phyloP scores from a whole-genome alignment of 768 basidiomycete genomes.

The Asterophora lycoperdoides region DNA sequence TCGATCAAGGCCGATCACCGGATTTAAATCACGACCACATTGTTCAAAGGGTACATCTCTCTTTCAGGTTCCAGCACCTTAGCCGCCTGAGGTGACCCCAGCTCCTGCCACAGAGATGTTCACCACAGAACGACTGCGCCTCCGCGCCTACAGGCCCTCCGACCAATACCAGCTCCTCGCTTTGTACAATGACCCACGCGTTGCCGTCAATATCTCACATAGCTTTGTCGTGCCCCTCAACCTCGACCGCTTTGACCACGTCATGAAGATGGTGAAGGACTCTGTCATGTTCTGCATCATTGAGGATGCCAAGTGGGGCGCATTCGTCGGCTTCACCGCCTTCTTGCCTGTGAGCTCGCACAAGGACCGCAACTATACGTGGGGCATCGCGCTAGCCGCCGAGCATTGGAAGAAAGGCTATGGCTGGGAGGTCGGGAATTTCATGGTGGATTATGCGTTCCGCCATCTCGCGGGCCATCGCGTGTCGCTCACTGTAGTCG shows the following conservation, averaged over 20 bases:
- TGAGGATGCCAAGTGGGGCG: constrained; percentile 6
- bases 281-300: constrained; percentile 15
- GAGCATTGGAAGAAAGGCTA: constrained; percentile 38
- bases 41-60: no score
- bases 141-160: constrained; percentile 28
- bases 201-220: constrained; percentile 16
- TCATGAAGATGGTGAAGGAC: constrained; percentile 6
- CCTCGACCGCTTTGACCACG: constrained; percentile 4
- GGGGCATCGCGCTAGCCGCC: constrained; percentile 8
- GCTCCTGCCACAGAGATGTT: constrained; percentile 12
- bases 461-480: constrained; percentile 35
- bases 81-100: no score
- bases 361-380: constrained; percentile 15
- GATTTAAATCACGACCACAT: neutral
- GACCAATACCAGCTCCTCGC: constrained; percentile 27
- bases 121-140: constrained; percentile 28
- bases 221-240: constrained; percentile 10
- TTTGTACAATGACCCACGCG: constrained; percentile 28
- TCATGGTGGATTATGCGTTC: constrained; percentile 39
- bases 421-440: constrained; percentile 37
- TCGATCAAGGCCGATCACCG: neutral
- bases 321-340: constrained; percentile 12
- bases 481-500: constrained; percentile 36
- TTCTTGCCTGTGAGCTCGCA: constrained; percentile 6
- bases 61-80: neutral